A percentile compares a stretch with the other conserved stretches of the same genome.
These are phyloP conservation scores for Pichia scutulata DNA, from an alignment of 805 yeast genomes.

Conservation along the genomic window DNA sequence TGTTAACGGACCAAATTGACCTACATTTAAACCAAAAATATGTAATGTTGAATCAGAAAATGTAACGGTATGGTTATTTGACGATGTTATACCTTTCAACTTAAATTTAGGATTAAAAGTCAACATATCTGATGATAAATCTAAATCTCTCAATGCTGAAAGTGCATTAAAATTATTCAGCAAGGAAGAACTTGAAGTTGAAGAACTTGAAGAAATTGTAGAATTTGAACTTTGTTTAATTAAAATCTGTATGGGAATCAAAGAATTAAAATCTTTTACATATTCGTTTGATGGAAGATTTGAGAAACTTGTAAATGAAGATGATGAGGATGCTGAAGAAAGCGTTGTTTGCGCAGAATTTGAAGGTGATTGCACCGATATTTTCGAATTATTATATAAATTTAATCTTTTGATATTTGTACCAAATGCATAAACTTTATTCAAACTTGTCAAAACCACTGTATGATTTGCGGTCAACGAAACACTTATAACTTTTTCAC, in stretches of 20 bases:
- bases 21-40: conserved; percentile 74
- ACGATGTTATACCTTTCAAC: conserved; percentile 47
- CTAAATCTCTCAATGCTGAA: background rate
- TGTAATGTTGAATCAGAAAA: conserved; percentile 40
- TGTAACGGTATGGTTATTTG: conserved; percentile 61
- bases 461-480: conserved; percentile 64
- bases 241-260: background rate
- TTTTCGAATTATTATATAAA: background rate
- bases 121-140: background rate
- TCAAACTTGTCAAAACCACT: conserved; percentile 43
- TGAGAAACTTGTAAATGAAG: background rate
- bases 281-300: conserved; percentile 13
- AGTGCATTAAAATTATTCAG: conserved; percentile 6
- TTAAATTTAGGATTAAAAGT: conserved; percentile 29
- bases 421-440: conserved; percentile 75
- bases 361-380: background rate
- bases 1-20: conserved; percentile 59
- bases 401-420: conserved; percentile 35
- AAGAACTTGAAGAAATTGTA: background rate
- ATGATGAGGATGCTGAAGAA: conserved; percentile 18
- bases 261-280: conserved; percentile 3
- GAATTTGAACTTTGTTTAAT: background rate
- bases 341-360: background rate
- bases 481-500: conserved; percentile 29
- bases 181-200: conserved; percentile 11